Evolutionary conservation across 352 stramenopile species (phyloP).

Genomic region (Pythium monospermum): DNA sequence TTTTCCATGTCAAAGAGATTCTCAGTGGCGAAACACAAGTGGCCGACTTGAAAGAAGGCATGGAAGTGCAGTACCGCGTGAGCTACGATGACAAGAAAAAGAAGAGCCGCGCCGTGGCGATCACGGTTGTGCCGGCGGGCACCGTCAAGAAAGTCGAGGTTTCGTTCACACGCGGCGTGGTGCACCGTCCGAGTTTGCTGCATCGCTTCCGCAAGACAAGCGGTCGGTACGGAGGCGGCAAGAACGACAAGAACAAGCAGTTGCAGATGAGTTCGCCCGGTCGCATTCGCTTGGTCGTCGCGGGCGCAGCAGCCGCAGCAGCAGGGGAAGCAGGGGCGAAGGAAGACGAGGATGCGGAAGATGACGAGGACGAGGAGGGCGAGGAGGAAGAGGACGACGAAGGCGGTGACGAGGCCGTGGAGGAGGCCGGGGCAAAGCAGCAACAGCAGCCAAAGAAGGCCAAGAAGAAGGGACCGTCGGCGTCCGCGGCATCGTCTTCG

Average conservation of each 20-base stretch:
- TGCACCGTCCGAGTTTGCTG: conserved; percentile 60
- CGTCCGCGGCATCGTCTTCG: conserved; percentile 13
- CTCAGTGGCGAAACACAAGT: conserved; percentile 37
- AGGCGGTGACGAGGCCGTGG: conserved; percentile 11
- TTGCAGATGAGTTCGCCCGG: conserved; percentile 38
- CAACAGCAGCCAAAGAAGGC: conserved; percentile 1
- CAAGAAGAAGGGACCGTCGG: conserved; percentile 16
- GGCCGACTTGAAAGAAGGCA: conserved; percentile 57
- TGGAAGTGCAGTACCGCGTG: conserved; percentile 60
- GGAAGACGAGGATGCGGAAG: conserved; percentile 13
- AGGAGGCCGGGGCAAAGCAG: conserved; percentile 13
- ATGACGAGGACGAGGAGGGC: conserved; percentile 18
- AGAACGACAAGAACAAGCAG: conserved; percentile 33
- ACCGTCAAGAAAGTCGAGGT: conserved; percentile 50
- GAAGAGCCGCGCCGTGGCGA: conserved; percentile 44
- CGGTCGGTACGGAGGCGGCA: conserved; percentile 30
- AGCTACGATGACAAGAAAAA: conserved; percentile 73
- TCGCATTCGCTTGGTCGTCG: conserved; percentile 35
- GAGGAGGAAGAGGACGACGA: conserved; percentile 21
- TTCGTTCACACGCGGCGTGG: conserved; percentile 37
- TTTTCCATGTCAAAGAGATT: conserved; percentile 80
- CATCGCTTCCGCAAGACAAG: conserved; percentile 33
- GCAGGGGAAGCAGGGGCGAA: background rate
- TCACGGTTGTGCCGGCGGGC: conserved; percentile 46
- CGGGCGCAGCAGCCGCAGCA: conserved; percentile 2